phyloP scores from a whole-genome alignment of 1,284 basidiomycete species.

The Abortiporus biennis region DNA sequence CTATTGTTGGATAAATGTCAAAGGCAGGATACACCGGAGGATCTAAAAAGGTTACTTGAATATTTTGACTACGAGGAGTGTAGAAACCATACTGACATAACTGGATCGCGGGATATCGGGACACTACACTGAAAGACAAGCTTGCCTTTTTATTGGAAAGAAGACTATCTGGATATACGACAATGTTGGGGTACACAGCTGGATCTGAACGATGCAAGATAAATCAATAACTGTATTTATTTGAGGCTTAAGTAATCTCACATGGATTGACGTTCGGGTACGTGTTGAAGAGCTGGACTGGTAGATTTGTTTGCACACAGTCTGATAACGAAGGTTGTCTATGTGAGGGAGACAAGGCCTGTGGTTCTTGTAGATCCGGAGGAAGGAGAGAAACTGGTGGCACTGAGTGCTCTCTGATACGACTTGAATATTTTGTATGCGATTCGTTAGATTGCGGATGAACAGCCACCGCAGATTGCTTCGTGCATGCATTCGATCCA shows the following conservation, averaged over 20 bases:
- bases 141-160: not conserved
- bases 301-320: conserved; percentile 7
- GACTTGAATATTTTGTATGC: too few species aligned
- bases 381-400: conserved; percentile 6
- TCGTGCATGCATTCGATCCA: too few species aligned
- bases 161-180: conserved; percentile 16
- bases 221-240: not conserved
- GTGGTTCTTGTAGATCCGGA: not conserved
- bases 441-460: too few species aligned
- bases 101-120: conserved; percentile 8
- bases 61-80: not conserved
- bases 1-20: conserved; percentile 20
- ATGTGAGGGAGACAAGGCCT: conserved; percentile 1
- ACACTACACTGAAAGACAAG: conserved; percentile 3
- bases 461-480: too few species aligned
- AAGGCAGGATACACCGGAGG: conserved; percentile 33
- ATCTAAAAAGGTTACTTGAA: conserved; percentile 11
- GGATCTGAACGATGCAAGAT: conserved; percentile 15
- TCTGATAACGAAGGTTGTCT: not conserved
- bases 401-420: too few species aligned
- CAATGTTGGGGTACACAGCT: conserved; percentile 23
- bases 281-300: conserved; percentile 9
- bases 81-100: conserved; percentile 10
- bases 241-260: not conserved
- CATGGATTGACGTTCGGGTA: conserved; percentile 20